phyloP scores from a whole-genome alignment of 495 filamentous ascomycete genomes.

The Staphylotrichum tortipilum region DNA sequence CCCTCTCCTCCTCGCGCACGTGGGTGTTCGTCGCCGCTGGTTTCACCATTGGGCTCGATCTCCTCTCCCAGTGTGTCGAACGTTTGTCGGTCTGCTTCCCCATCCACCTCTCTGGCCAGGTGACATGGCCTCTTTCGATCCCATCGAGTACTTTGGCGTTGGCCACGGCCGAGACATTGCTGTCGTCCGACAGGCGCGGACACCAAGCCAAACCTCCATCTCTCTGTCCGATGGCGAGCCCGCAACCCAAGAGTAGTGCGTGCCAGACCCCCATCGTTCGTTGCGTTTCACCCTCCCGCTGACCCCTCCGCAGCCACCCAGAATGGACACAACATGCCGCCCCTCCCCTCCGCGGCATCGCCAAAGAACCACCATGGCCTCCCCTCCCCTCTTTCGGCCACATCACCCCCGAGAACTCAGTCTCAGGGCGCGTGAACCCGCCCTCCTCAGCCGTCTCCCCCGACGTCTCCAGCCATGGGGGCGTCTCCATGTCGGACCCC shows the following conservation, averaged over 20 bases:
- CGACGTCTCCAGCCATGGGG: not conserved
- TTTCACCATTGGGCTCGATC: too few relatives aligned
- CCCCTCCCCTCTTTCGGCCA: not conserved
- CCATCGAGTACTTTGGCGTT: constrained; percentile 11
- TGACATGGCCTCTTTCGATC: constrained; percentile 15
- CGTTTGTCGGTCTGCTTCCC: too few relatives aligned
- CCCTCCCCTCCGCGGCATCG: not conserved
- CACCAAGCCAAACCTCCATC: not conserved
- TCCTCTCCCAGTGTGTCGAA: too few relatives aligned
- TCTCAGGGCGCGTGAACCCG: not conserved
- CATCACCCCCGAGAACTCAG: not conserved
- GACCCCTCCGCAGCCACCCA: not conserved
- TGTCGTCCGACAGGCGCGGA: not conserved
- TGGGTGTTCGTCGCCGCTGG: too few relatives aligned
- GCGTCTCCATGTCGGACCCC: not conserved
- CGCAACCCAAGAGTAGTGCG: too few relatives aligned
- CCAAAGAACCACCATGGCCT: not conserved
- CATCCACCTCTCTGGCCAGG: too few relatives aligned
- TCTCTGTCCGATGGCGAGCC: not conserved
- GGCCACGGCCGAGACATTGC: constrained; percentile 5
- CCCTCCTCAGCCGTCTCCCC: not conserved
- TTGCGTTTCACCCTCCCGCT: not conserved
- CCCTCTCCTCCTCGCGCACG: too few relatives aligned
- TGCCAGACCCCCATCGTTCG: too few relatives aligned
- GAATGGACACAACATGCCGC: too few relatives aligned